These are phyloP conservation scores for Pseudocercospora fuligena DNA, from an alignment of 2,329 filamentous ascomycete species.

Conservation along the genomic window DNA sequence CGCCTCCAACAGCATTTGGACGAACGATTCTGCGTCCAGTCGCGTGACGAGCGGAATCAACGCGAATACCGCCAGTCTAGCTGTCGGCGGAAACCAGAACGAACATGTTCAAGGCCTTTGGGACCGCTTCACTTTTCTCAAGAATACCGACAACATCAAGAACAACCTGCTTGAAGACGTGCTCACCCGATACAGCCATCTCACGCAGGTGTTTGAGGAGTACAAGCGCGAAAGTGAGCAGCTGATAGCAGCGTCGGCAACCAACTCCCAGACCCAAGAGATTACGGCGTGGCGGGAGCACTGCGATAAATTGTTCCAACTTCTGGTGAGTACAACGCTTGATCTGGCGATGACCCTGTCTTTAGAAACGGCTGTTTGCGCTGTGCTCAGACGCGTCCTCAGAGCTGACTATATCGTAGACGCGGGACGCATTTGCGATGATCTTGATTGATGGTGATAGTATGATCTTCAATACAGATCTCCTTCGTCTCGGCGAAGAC, in stretches of 20 bases:
- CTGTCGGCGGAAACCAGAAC: background rate
- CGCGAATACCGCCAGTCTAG: slow-evolving; percentile 8
- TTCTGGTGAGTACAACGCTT: background rate
- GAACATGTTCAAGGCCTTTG: slow-evolving; percentile 29
- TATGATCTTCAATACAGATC: slow-evolving; percentile 49
- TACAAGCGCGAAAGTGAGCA: slow-evolving; percentile 8
- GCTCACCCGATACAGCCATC: slow-evolving; percentile 46
- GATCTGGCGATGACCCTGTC: background rate
- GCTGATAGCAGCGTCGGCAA: background rate
- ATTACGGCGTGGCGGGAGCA: background rate
- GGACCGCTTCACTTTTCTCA: slow-evolving; percentile 41
- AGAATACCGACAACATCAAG: slow-evolving; percentile 40
- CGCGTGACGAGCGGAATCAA: background rate
- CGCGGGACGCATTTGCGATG: slow-evolving; percentile 62
- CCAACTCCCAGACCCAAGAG: background rate
- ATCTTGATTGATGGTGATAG: slow-evolving; percentile 67
- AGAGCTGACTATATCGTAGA: slow-evolving; percentile 32
- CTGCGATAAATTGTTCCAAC: background rate
- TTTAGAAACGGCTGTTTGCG: background rate
- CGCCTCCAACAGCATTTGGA: slow-evolving; percentile 3
- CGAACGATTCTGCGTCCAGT: background rate
- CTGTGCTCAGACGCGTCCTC: background rate
- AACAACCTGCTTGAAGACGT: slow-evolving; percentile 46
- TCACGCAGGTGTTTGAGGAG: slow-evolving; percentile 33
- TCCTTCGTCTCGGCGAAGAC: slow-evolving; percentile 46